Base-by-base conservation (phyloP, 2,329 filamentous ascomycete species). In the Colletotrichum endophyticum region DNA sequence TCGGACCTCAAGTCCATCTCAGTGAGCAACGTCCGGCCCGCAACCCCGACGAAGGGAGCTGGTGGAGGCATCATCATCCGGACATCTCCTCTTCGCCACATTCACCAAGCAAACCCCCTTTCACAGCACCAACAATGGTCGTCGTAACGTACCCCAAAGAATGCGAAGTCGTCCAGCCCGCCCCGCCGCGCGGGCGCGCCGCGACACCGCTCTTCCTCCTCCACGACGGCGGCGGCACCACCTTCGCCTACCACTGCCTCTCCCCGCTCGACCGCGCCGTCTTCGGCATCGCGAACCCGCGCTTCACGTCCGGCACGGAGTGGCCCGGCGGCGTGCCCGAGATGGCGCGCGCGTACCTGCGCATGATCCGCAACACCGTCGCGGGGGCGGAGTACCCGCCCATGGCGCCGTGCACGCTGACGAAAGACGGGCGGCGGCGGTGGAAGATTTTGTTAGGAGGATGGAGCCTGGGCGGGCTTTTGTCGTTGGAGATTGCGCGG, bases 141-240 rank as follows among this genome's bases (percentile, higher is more conserved):
- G 28, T 56, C 59, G 53, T 64, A 22, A 49, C 44, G n/a, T 7
- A 53, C n/a, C 72, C 73, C 15, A 36, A 34, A 25, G 66, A 73
- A 22, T 78, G 77, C 66, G 77, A 78, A 27, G 53, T 78, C 25
- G 28, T 78, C 68, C 77, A 78, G 49, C 67, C 70, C 59, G 73
- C 70, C 57, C 16, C 57, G 28, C 70, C 73, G 32, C 8, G 70
- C 9, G 57, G 32, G 15, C 77, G 77, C 36, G 66, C 68, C 27
- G 76, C 80, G 28, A 84, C 85, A n/a, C 90, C 91, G 3, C 83
- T 91, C 63, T 84, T 93, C 73, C 86, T 93, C 59, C 84, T 92
- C 53, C 91, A 93, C 82, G 91, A 93, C 77, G 91, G 91, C 78
- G 90, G 91, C 78, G 91, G 91, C 80, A 92, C 91, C 3, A 88